Evolutionary conservation across 768 basidiomycete species (phyloP), one percentile per base, ranked within the genome.

Genomic region (Kockovaella imperatae): DNA sequence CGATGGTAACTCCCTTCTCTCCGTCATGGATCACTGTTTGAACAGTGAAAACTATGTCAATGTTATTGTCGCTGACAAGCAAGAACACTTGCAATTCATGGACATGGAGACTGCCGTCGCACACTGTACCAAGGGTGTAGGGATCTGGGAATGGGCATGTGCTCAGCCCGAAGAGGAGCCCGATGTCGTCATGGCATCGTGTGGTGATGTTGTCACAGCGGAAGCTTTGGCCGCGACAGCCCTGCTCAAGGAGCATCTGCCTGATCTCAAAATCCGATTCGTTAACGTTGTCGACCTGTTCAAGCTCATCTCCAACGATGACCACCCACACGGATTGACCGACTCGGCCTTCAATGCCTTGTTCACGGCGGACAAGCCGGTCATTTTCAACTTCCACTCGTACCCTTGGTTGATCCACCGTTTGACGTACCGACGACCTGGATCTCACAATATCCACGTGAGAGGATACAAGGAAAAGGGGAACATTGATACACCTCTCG

Each of bases 211-310:
- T 67, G 77, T 86, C 26, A 90, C 86, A 0, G 82, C 84, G 57
- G 89, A 93, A 67, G 82, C 88, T 40, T 81, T 91, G 60, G 83
- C 85, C 1, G 87, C 89, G 0, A 83, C 85, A 0, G 80, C 81
- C 2, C 75, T 89, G 15, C 79, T 91, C 21, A 81, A 82, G 60
- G 77, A 79, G 58, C 71, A 78, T 28, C 38, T 59, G 20, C 57
- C 57, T 20, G 74, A 75, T 8, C 82, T 84, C 3, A 77, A 77
- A 11, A 77, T 93, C 28, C 83, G 88, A 31, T 84, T 90, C 51
- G 80, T 91, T 47, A 91, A 91, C 56, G 83, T 91, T 45, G 86
- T 86, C 44, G 88, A 91, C 60, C 75, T 90, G 36, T 86, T 93
- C 82, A 82, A 89, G 52, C 77, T 93, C 40, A 78, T 79, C 31